A percentile compares a stretch with the other conserved stretches of the same genome.
phyloP scores from a whole-genome alignment of 768 basidiomycete species.

The Mycena indigotica region DNA sequence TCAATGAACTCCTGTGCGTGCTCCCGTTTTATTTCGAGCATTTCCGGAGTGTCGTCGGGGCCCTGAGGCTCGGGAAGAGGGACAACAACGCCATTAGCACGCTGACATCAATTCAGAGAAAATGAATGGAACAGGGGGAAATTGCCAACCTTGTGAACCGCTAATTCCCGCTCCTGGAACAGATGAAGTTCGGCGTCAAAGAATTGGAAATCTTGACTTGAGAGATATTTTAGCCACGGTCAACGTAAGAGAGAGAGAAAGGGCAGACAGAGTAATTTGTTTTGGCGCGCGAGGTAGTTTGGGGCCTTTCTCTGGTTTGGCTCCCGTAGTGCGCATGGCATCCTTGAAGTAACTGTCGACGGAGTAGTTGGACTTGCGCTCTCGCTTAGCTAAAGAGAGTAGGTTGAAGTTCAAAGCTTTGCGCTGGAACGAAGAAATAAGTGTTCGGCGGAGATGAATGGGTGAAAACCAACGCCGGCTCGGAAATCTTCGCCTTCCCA shows the following conservation, averaged over 20 bases:
- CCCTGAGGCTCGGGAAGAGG: slow-evolving; percentile 66
- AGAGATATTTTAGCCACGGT: slow-evolving; percentile 1
- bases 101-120: too few relatives aligned
- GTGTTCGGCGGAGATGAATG: background rate
- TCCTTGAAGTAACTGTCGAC: slow-evolving; percentile 97
- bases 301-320: slow-evolving; percentile 78
- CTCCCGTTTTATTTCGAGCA: slow-evolving; percentile 76
- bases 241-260: slow-evolving; percentile 3
- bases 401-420: slow-evolving; percentile 76
- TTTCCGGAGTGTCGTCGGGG: slow-evolving; percentile 79
- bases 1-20: slow-evolving; percentile 88
- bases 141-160: slow-evolving; percentile 83
- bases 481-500: slow-evolving; percentile 97
- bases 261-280: slow-evolving; percentile 77
- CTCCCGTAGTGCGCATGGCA: slow-evolving; percentile 76
- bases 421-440: slow-evolving; percentile 30
- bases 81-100: slow-evolving; percentile 66
- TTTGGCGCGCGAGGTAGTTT: slow-evolving; percentile 87
- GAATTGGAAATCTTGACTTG: slow-evolving; percentile 98
- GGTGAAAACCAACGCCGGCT: slow-evolving; percentile 53
- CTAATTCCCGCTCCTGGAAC: slow-evolving; percentile 85
- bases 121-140: too few relatives aligned
- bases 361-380: slow-evolving; percentile 91
- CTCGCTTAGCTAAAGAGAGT: slow-evolving; percentile 87
- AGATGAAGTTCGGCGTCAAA: slow-evolving; percentile 79